Percentiles rank a stretch among this genome's conserved stretches.
These are phyloP conservation scores for Gaillardinia entomophila DNA, from an alignment of 805 yeast genomes.

Conservation along the genomic window DNA sequence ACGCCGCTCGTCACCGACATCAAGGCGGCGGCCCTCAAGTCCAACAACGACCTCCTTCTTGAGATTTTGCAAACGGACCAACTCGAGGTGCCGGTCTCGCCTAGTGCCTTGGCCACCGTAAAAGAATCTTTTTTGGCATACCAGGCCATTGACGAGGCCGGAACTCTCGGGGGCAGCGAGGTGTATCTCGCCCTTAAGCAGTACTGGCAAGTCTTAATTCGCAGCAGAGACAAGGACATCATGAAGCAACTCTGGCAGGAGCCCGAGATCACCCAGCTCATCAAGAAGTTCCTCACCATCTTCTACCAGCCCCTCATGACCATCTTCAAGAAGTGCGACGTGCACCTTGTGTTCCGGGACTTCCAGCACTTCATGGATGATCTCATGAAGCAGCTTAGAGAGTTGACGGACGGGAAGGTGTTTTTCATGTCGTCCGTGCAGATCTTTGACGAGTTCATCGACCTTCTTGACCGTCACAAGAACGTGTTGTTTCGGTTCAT, in stretches of 20 bases:
- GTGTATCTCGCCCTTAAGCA: conserved; percentile 53
- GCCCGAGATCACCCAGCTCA: conserved; percentile 68
- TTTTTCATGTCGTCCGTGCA: conserved; percentile 45
- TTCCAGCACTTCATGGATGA: conserved; percentile 35
- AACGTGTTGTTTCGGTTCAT: conserved; percentile 67
- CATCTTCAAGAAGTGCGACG: conserved; percentile 60
- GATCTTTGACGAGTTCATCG: conserved; percentile 61
- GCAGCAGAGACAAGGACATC: conserved; percentile 71
- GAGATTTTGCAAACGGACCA: conserved; percentile 15
- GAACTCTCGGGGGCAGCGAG: conserved; percentile 13
- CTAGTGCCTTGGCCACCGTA: conserved; percentile 7
- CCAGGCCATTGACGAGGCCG: conserved; percentile 8
- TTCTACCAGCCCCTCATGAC: conserved; percentile 71
- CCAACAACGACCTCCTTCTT: conserved; percentile 15
- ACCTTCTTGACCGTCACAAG: conserved; percentile 66
- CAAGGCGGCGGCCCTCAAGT: conserved; percentile 9
- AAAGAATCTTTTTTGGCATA: conserved; percentile 15
- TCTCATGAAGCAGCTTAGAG: conserved; percentile 63
- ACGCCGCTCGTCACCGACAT: conserved; percentile 9
- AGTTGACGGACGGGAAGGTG: conserved; percentile 50
- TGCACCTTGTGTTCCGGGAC: conserved; percentile 52
- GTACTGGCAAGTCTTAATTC: conserved; percentile 54
- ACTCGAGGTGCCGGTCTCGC: conserved; percentile 13
- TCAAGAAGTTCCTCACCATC: conserved; percentile 66
- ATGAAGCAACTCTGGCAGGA: conserved; percentile 80